Evolutionary conservation across 768 basidiomycete species (phyloP), one percentile per base, ranked within the genome.

Genomic region (Mycena venus): DNA sequence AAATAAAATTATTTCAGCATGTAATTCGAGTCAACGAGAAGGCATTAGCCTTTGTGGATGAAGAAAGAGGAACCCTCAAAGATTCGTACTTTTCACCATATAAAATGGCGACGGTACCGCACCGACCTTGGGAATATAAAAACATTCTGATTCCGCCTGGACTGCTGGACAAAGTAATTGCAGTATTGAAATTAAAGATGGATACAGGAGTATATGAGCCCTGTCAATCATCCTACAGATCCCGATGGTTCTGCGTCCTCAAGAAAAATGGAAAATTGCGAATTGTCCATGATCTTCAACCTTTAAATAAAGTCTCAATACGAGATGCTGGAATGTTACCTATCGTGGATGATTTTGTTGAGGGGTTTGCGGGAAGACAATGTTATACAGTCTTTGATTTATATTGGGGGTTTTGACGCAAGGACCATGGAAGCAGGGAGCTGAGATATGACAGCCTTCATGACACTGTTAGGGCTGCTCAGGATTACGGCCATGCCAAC

Each of bases 371-470:
- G 1, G 78, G 75, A 36, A 7, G 67, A 21, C 66, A 65, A 38
- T 77, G 75, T 34, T 74, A 56, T n/a, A 72, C 76, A 3, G 69
- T 72, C 5, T 74, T 72, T 10, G 76, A 78, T 29, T 23, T 78
- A 4, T 78, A 42, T 36, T 74, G 61, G 65, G 77, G 77, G n/a
- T 78, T 72, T n/a, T n/a, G n/a, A n/a, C 58, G 76, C n/a, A n/a
- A n/a, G n/a, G n/a, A n/a, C n/a, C n/a, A n/a, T n/a, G n/a, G n/a
- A n/a, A n/a, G n/a, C n/a, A 78, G 42, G 27, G 21, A 75, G 72
- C 23, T 10, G 75, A 2, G 77, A 81, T 27, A 74, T 83, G 42
- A 79, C 76, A 2, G 66, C 78, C 1, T 79, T 21, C 55, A 56
- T 56, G 55, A 56, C 55, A 11, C 63, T 49, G 10, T 51, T 65